Evolutionary conservation across 2,329 filamentous ascomycete genomes (phyloP), one percentile per base, ranked within the genome.

Genomic region (Beauveria medogensis): DNA sequence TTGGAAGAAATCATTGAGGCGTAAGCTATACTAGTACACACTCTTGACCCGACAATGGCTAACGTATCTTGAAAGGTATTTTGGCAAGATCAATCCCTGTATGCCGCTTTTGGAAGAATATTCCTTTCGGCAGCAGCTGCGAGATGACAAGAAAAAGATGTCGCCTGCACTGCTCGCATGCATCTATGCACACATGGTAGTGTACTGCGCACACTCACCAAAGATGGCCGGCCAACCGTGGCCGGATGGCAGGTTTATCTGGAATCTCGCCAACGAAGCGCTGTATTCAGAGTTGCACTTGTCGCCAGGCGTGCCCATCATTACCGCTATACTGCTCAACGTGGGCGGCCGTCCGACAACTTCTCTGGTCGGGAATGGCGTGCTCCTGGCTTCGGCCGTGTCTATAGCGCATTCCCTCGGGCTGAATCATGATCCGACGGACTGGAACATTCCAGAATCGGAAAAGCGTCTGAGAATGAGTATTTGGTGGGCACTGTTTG

Each of bases 181-280:
- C 61, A 70, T 87, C 1, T 83, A 85, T 65, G 84, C 83, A 0
- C 80, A 83, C 66, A 78, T 80, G 0, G 68, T 85, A 3, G 76
- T 82, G 3, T 85, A 82, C 65, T 87, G 84, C 84, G 75, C 77
- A 28, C 76, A 78, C 57, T 78, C 78, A 20, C 5, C 41, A 7
- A 14, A 6, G 3, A 0, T 74, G 74, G 0, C 70, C 74, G 4
- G 67, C 81, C 3, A 71, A 73, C 5, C 70, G 71, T 5, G 77
- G 81, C 61, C 76, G 0, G 83, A 87, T 66, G 75, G 77, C 46
- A 78, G 82, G 50, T 87, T 84, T 67, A 79, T 83, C 9, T 85
- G 85, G 77, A 87, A 87, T 62, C 77, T 85, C 62, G 83, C 83
- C 7, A 82, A 80, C 22, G 82, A 82, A 57, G 82, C 83, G 1